phyloP scores from a whole-genome alignment of 345 rosid genomes.

The Erucastrum elatum region DNA sequence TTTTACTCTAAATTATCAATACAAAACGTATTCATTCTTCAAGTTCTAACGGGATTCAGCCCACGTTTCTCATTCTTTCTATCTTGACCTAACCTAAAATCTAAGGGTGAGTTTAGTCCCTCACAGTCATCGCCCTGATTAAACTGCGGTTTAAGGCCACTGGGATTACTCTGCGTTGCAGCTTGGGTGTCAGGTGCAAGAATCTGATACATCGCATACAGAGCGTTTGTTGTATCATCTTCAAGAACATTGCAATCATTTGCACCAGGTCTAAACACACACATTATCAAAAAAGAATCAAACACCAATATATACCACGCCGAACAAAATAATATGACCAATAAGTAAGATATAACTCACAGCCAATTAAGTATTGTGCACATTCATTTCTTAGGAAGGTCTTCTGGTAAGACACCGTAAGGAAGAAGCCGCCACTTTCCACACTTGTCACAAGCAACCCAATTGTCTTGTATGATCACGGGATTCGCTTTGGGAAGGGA shows the following conservation, averaged over 20 bases:
- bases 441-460: slow-evolving; percentile 94
- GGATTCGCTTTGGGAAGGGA: slow-evolving; percentile 47
- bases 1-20: too few species aligned
- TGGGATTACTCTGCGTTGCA: slow-evolving; percentile 44
- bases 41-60: too few species aligned
- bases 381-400: slow-evolving; percentile 88
- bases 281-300: slow-evolving; percentile 19
- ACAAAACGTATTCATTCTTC: too few species aligned
- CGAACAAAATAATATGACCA: neutral
- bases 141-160: slow-evolving; percentile 31
- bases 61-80: too few species aligned
- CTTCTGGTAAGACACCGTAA: slow-evolving; percentile 55
- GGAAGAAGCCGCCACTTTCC: slow-evolving; percentile 94
- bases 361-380: slow-evolving; percentile 97
- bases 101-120: too few species aligned
- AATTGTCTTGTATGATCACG: slow-evolving; percentile 60
- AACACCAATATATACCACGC: slow-evolving; percentile 9
- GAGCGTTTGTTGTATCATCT: slow-evolving; percentile 78
- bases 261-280: slow-evolving; percentile 73
- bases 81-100: too few species aligned
- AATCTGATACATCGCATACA: slow-evolving; percentile 46
- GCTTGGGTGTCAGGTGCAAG: slow-evolving; percentile 50
- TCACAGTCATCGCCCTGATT: slow-evolving; percentile 24
- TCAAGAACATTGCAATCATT: slow-evolving; percentile 71
- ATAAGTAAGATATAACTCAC: slow-evolving; percentile 63